Evolutionary conservation across 768 basidiomycete genomes (phyloP).

Genomic region (Collybia mongolica): DNA sequence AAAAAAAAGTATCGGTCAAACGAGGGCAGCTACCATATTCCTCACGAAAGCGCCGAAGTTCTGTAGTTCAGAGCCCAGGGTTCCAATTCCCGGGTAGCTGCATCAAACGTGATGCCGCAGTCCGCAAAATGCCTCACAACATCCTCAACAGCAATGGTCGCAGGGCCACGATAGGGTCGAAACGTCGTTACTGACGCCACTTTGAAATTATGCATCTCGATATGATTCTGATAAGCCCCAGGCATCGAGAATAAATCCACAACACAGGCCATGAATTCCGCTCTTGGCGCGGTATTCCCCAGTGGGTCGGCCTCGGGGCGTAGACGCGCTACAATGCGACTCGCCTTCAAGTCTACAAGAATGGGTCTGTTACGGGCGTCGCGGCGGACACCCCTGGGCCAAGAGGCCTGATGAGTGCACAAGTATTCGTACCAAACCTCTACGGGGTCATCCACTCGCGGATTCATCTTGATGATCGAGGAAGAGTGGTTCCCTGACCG

Average conservation of each 20-base stretch:
- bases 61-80: slow-evolving; percentile 38
- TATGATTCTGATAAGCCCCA: slow-evolving; percentile 36
- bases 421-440: slow-evolving; percentile 47
- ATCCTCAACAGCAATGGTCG: slow-evolving; percentile 28
- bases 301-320: slow-evolving; percentile 33
- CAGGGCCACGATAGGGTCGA: slow-evolving; percentile 26
- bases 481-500: slow-evolving; percentile 4
- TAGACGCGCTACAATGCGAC: slow-evolving; percentile 47
- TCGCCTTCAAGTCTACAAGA: slow-evolving; percentile 43
- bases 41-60: slow-evolving; percentile 6
- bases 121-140: slow-evolving; percentile 41
- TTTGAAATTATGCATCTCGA: slow-evolving; percentile 30
- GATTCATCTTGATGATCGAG: slow-evolving; percentile 32
- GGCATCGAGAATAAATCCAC: slow-evolving; percentile 38
- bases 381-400: slow-evolving; percentile 46
- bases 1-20: too few relatives aligned
- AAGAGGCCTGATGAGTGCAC: slow-evolving; percentile 39
- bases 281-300: slow-evolving; percentile 31
- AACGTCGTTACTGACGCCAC: slow-evolving; percentile 31
- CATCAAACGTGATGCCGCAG: slow-evolving; percentile 35
- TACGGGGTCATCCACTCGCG: slow-evolving; percentile 44
- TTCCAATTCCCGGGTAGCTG: slow-evolving; percentile 32
- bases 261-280: slow-evolving; percentile 37
- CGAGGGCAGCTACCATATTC: too few relatives aligned
- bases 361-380: slow-evolving; percentile 33